phyloP scores from a whole-genome alignment of 768 basidiomycete genomes.

The Solioccasus polychromus region DNA sequence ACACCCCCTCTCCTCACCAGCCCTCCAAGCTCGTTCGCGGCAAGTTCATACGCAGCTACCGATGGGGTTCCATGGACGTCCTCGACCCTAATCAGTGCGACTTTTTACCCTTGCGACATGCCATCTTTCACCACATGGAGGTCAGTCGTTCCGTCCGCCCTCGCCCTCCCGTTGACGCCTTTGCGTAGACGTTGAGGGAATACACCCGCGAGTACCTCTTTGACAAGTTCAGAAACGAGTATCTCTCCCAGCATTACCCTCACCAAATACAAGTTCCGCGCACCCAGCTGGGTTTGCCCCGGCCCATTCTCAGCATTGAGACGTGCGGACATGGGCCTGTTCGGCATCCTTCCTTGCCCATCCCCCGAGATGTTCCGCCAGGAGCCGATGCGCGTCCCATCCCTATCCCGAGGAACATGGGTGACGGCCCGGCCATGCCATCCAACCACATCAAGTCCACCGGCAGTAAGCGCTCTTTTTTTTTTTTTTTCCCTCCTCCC shows the following conservation, averaged over 20 bases:
- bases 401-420: slow-evolving; percentile 38
- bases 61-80: slow-evolving; percentile 84
- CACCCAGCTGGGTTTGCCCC: slow-evolving; percentile 29
- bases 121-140: slow-evolving; percentile 87
- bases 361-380: slow-evolving; percentile 47
- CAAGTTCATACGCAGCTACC: slow-evolving; percentile 69
- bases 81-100: slow-evolving; percentile 79
- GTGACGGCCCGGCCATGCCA: slow-evolving; percentile 32
- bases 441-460: slow-evolving; percentile 31
- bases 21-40: slow-evolving; percentile 50
- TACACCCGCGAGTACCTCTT: slow-evolving; percentile 83
- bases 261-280: slow-evolving; percentile 42
- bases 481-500: slow-evolving; percentile 3
- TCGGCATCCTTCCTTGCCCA: slow-evolving; percentile 45
- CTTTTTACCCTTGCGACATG: slow-evolving; percentile 71
- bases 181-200: slow-evolving; percentile 71
- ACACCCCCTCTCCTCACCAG: slow-evolving; percentile 56
- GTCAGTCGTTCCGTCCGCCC: slow-evolving; percentile 47
- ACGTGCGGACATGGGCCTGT: slow-evolving; percentile 45
- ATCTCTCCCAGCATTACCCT: slow-evolving; percentile 50
- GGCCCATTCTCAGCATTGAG: slow-evolving; percentile 62
- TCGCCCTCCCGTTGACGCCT: slow-evolving; percentile 17
- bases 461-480: slow-evolving; percentile 36
- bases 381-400: slow-evolving; percentile 43
- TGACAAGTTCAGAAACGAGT: slow-evolving; percentile 69